Percentiles rank a stretch among this genome's conserved stretches.
These are phyloP conservation scores for Carex cristatella DNA, from an alignment of 176 grass and related monocot genomes.

Conservation along the genomic window DNA sequence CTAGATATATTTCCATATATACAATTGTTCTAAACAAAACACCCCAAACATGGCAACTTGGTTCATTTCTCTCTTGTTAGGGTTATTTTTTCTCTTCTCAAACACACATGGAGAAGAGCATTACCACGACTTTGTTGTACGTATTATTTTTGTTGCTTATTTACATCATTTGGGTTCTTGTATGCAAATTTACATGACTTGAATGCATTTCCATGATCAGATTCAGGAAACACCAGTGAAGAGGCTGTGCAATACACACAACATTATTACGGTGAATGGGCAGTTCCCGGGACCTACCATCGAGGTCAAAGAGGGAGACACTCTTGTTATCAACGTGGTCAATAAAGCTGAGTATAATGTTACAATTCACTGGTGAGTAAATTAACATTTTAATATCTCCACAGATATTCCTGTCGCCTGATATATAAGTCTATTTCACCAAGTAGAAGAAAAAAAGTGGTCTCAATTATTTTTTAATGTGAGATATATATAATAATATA, in stretches of 20 bases:
- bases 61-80: constrained; percentile 13
- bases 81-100: background rate
- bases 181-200: background rate
- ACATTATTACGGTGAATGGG: constrained; percentile 77
- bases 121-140: constrained; percentile 68
- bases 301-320: constrained; percentile 80
- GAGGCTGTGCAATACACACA: constrained; percentile 76
- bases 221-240: constrained; percentile 80
- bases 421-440: background rate
- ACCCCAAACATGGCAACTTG: constrained; percentile 15
- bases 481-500: background rate
- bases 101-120: constrained; percentile 36
- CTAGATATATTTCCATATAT: background rate
- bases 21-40: background rate
- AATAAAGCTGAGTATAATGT: constrained; percentile 60
- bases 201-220: constrained; percentile 24
- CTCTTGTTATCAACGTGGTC: constrained; percentile 49
- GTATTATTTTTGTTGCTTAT: background rate
- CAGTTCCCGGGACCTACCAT: constrained; percentile 74
- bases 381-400: background rate
- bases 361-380: constrained; percentile 58
- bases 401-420: background rate
- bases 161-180: background rate
- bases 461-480: background rate
- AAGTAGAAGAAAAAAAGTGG: background rate